Base-by-base conservation (phyloP, 352 stramenopile genomes). In the Globisporangium apiculatum region DNA sequence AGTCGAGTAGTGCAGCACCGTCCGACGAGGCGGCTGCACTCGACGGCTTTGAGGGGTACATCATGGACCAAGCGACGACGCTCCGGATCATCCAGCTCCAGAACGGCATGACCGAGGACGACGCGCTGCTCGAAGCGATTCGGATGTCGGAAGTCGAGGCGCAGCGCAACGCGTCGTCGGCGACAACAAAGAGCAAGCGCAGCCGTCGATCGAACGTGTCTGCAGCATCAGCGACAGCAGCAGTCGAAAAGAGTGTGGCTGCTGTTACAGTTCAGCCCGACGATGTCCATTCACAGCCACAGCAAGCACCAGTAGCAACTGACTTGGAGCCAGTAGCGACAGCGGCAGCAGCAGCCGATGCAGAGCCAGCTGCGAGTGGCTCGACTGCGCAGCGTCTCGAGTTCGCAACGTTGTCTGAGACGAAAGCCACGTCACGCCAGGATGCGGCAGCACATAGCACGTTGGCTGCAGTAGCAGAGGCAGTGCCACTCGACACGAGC, bases 71-170 rank as follows among this genome's bases (percentile, higher is more conserved):
- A 55, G 51, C 58, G 14, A 54, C 67, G 2, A 75, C 68, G 12
- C 51, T 71, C 15, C 64, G 87, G 51, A 74, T 85, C 54, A 79
- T 81, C 35, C 71, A 83, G 43, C 85, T 87, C 47, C 82, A 91
- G 57, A 57, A 86, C 53, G 79, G 83, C 35, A 71, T 91, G 64
- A 81, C 77, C 2, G 82, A 91, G 48, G 82, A 89, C 61, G 82
- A 91, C 45, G 82, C 82, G 4, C 60, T 86, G 15, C 54, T 79
- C 15, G 56, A 89, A 66, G 82, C 77, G 7, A 73, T 91, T 48
- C 73, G 81, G 40, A 80, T 88, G 64, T 91, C 79, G 0, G 57
- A 75, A 51, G 53, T 59, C 6, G 65, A 76, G 6, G 53, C 37
- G 2, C 42, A 48, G 42, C 60, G 40, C 40, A 14, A 43, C 40